These are phyloP conservation scores for Boletus albobrunnescens DNA, from an alignment of 1,284 basidiomycete species.

Conservation along the genomic window DNA sequence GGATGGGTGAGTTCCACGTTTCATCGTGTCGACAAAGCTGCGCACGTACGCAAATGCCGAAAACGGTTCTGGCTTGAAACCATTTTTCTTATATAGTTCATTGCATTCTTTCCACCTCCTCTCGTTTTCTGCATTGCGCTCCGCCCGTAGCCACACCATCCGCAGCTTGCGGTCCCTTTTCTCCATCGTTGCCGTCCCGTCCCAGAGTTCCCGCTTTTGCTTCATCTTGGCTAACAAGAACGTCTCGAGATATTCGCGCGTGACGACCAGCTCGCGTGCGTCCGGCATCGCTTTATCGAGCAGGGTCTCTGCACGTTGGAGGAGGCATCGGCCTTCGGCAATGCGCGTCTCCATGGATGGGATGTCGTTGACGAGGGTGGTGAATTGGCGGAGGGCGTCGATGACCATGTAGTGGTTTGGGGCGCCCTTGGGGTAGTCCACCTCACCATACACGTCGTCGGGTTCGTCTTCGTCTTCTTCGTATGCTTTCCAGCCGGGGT, in stretches of 20 bases:
- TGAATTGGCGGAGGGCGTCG: constrained; percentile 28
- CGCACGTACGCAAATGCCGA: constrained; percentile 22
- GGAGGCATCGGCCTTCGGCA: constrained; percentile 19
- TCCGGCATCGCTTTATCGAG: constrained; percentile 20
- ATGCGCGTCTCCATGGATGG: constrained; percentile 23
- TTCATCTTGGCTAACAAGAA: constrained; percentile 29
- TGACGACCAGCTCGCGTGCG: constrained; percentile 21
- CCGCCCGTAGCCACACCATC: constrained; percentile 34
- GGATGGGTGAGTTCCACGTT: not conserved
- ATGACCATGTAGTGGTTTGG: constrained; percentile 27
- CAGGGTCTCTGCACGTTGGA: constrained; percentile 15
- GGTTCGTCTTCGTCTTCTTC: constrained; percentile 3
- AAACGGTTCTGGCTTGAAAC: constrained; percentile 16
- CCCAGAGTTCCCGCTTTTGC: constrained; percentile 28
- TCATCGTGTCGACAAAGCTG: not conserved
- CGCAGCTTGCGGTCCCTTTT: constrained; percentile 33
- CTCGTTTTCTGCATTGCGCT: constrained; percentile 20
- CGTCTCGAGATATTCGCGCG: constrained; percentile 27
- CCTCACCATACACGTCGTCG: not conserved
- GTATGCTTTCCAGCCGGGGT: constrained; percentile 1
- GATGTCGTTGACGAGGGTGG: constrained; percentile 19
- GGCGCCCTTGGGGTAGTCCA: constrained; percentile 13
- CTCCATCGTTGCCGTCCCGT: constrained; percentile 32
- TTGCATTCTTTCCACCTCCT: constrained; percentile 25
- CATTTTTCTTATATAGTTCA: constrained; percentile 6